Base-by-base conservation (phyloP, 2,329 filamentous ascomycete species). In the Paraphoma chrysanthemicola region DNA sequence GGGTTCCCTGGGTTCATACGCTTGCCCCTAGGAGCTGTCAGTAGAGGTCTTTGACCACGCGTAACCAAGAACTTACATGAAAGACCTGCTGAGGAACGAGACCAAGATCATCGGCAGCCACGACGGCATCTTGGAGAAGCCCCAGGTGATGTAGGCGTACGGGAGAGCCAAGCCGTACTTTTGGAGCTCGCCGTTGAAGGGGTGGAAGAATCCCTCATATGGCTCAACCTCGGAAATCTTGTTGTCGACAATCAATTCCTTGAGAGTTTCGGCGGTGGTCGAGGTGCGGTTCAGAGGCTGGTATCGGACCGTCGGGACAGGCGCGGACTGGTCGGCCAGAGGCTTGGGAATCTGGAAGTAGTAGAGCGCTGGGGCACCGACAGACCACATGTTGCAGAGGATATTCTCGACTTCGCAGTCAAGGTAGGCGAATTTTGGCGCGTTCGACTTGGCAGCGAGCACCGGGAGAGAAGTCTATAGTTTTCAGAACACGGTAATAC, bases 91-190 rank as follows among this genome's bases (percentile, higher is more conserved):
- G 62, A 90, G 70, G 74, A 93, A 87, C 51, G 88, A 91, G 66
- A 94, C 83, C 47, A 86, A 73, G 65, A 94, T 83, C 91, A 94
- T 93, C 71, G 92, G 88, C 53, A 86, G 78, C 91, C 91, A 94
- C 66, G 83, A 87, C 3, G 87, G 87, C 63, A 88, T 80, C 74
- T 81, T 79, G 33, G 81, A 78, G 69, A 89, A 82, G 30, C 70
- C 82, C 85, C 86, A 92, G 66, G 92, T 81, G 49, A 84, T 64
- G 72, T 91, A 93, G 54, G 84, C 91, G 43, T 89, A 77, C 39
- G 89, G 88, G 50, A 90, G 77, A 31, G 84, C 80, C 30, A 92
- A 68, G 62, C 85, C 83, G 62, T 85, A 83, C 80, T 90, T 78
- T 57, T 86, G 87, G 42, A 90, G 78, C 59, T 80, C 78, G 60